Percentiles rank a stretch among this genome's conserved stretches.
Evolutionary conservation across 345 rosid genomes (phyloP).

Genomic region (Melastoma malabathricum): DNA sequence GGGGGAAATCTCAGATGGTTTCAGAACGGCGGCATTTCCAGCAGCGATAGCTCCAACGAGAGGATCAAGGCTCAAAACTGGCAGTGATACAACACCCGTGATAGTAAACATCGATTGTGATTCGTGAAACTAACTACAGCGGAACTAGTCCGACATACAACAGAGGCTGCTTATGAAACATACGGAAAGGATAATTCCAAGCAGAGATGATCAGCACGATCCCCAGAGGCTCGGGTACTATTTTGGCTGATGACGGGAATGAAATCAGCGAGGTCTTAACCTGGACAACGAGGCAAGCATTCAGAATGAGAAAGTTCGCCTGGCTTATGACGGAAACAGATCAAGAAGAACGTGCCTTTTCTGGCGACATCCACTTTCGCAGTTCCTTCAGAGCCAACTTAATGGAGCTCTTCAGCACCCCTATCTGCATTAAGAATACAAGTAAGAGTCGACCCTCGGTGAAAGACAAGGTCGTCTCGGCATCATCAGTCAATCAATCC

Average conservation of each 20-base stretch:
- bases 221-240: constrained; percentile 83
- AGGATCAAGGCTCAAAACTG: constrained; percentile 88
- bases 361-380: constrained; percentile 67
- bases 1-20: constrained; percentile 90
- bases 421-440: constrained; percentile 40
- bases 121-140: neutral
- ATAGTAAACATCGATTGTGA: neutral
- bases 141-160: neutral
- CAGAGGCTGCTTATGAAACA: constrained; percentile 7
- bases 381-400: constrained; percentile 50
- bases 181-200: constrained; percentile 93
- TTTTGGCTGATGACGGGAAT: constrained; percentile 89
- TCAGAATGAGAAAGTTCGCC: constrained; percentile 10
- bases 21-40: constrained; percentile 76
- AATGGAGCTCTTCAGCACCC: constrained; percentile 45
- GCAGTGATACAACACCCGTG: constrained; percentile 8
- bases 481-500: too few species aligned
- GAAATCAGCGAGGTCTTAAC: constrained; percentile 67
- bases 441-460: too few species aligned
- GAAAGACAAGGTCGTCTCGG: too few species aligned
- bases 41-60: constrained; percentile 91
- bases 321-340: neutral
- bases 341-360: constrained; percentile 30
- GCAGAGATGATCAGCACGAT: constrained; percentile 83
- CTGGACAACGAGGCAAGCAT: too few species aligned